Evolutionary conservation across 345 rosid species (phyloP), one percentile per base, ranked within the genome.

Genomic region (Eucalyptus sideroxylon): DNA sequence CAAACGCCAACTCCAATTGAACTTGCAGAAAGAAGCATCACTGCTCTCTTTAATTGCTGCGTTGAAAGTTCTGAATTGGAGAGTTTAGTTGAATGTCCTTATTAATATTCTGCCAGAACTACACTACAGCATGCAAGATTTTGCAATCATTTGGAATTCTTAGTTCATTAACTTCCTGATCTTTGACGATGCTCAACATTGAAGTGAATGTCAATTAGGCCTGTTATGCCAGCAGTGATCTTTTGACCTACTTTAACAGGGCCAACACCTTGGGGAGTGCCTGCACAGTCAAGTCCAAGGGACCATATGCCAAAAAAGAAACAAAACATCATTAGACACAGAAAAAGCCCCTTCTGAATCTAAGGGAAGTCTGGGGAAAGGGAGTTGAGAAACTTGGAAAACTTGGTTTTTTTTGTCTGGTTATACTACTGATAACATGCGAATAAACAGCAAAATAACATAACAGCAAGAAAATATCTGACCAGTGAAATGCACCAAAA

Each of bases 231-330:
- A 0, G 99, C 98, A 12, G 97, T 97, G 90, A 98, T 94, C 90
- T 93, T 95, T 92, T 97, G 97, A 27, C 99, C 99, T 31, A 92
- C 93, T 92, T 95, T 96, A 30, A 96, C 98, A 13, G 99, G 98
- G 90, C 99, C 99, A 91, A 95, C 97, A 87, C 99, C 98, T 91
- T 93, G 92, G 50, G 98, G 99, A 89, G 99, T 97, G 89, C 99
- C 99, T 98, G 93, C 92, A 91, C 83, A 90, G 45, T 60, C 34
- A 69, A 30, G 69, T 80, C 83, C 89, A 30, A 87, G 23, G 30
- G 49, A n/a, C 34, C 9, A 50, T 26, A 42, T 62, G 67, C 13
- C 53, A 12, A 67, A 51, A 3, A 34, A 59, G 34, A 23, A 89
- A 69, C 19, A 30, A 40, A 59, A 16, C 87, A 50, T 30, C 62